phyloP scores from a whole-genome alignment of 495 filamentous ascomycete genomes.

The Talaromyces borbonicus region DNA sequence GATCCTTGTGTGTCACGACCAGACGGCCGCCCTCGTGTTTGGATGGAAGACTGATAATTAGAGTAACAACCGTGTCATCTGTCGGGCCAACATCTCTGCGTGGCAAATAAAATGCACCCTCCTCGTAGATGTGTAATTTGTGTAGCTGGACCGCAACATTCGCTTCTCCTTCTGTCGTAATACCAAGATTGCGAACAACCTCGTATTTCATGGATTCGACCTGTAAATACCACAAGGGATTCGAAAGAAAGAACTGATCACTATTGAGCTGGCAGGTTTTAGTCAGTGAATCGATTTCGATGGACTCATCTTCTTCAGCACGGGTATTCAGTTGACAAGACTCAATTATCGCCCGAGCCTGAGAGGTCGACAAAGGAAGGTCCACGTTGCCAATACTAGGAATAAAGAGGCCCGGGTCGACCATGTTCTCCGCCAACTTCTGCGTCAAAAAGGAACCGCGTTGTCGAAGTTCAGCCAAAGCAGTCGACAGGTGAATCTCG shows the following conservation, averaged over 20 bases:
- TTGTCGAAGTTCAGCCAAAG: not conserved
- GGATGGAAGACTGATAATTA: slow-evolving; percentile 45
- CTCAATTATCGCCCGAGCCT: slow-evolving; percentile 30
- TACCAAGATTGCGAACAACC: slow-evolving; percentile 21
- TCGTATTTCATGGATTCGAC: slow-evolving; percentile 13
- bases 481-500: not conserved
- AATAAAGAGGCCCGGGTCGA: slow-evolving; percentile 29
- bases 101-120: slow-evolving; percentile 43
- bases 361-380: slow-evolving; percentile 30
- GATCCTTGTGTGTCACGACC: slow-evolving; percentile 27
- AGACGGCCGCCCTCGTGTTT: slow-evolving; percentile 43
- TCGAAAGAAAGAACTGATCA: slow-evolving; percentile 30
- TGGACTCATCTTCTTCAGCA: slow-evolving; percentile 32
- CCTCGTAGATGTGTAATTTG: slow-evolving; percentile 48
- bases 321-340: slow-evolving; percentile 35
- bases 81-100: slow-evolving; percentile 47
- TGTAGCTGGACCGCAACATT: slow-evolving; percentile 33
- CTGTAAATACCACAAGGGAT: slow-evolving; percentile 22
- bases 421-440: not conserved
- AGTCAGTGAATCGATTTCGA: slow-evolving; percentile 37
- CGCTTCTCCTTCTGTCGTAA: slow-evolving; percentile 10
- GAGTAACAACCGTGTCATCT: slow-evolving; percentile 46
- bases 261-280: slow-evolving; percentile 43
- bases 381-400: slow-evolving; percentile 26
- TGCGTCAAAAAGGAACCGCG: not conserved